phyloP scores from a whole-genome alignment of 208 protist species.

The Crithidia acanthocephali region DNA sequence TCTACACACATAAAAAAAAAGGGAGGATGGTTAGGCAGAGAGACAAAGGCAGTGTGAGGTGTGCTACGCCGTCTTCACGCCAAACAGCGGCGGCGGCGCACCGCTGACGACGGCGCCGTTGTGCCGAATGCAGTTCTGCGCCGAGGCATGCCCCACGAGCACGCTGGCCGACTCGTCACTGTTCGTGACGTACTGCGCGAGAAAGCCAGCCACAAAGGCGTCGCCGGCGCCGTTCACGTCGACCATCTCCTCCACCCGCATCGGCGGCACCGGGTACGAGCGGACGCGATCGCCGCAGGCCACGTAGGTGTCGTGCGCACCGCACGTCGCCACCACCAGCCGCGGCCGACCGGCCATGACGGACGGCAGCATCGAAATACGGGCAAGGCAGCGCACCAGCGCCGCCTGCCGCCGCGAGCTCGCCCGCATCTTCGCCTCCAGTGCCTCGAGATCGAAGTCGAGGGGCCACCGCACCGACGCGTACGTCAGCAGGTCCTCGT shows the following conservation, averaged over 20 bases:
- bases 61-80: constrained; percentile 16
- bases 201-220: constrained; percentile 97
- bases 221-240: constrained; percentile 98
- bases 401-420: constrained; percentile 23
- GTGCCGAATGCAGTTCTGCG: constrained; percentile 89
- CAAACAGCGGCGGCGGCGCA: constrained; percentile 42
- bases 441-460: constrained; percentile 42
- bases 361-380: constrained; percentile 66
- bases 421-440: constrained; percentile 10
- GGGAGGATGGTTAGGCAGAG: too few species aligned
- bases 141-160: constrained; percentile 74
- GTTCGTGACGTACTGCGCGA: constrained; percentile 75
- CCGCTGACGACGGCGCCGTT: constrained; percentile 82
- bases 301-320: constrained; percentile 87
- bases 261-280: constrained; percentile 44
- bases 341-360: constrained; percentile 61
- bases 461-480: constrained; percentile 58
- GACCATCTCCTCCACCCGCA: constrained; percentile 91
- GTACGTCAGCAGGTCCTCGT: constrained; percentile 91
- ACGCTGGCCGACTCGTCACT: constrained; percentile 53
- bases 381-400: constrained; percentile 42
- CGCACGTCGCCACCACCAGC: constrained; percentile 94
- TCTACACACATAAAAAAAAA: too few species aligned
- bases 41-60: background rate
- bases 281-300: constrained; percentile 43